These are phyloP conservation scores for Coemansia sp. DNA, from an alignment of 192 early-diverging fungal species.

Conservation along the genomic window DNA sequence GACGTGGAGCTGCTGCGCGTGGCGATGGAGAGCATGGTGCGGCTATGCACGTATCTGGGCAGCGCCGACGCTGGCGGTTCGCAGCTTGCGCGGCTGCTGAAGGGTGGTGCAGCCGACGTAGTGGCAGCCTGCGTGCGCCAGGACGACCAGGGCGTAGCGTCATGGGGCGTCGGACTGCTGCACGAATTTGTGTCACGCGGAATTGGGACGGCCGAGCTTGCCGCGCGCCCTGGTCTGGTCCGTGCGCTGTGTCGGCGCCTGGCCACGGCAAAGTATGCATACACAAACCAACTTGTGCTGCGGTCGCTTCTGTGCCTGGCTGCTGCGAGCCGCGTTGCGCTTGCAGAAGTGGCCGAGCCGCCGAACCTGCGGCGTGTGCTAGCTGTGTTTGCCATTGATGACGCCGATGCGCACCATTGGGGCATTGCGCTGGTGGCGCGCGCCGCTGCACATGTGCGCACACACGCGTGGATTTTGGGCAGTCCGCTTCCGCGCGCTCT, in stretches of 20 bases:
- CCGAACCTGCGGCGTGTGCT: constrained; percentile 40
- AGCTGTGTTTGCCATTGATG: constrained; percentile 20
- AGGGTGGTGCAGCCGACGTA: constrained; percentile 28
- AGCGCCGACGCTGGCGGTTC: not conserved
- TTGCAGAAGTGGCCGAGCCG: constrained; percentile 24
- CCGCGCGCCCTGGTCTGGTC: constrained; percentile 23
- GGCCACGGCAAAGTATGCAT: constrained; percentile 33
- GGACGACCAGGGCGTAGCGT: constrained; percentile 40
- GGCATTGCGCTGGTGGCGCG: constrained; percentile 28
- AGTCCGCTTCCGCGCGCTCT: constrained; percentile 32
- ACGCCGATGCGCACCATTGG: constrained; percentile 41
- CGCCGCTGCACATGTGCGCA: constrained; percentile 13
- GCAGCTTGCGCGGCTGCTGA: constrained; percentile 32
- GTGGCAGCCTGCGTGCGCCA: constrained; percentile 31
- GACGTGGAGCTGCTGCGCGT: constrained; percentile 32
- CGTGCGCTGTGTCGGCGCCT: constrained; percentile 41
- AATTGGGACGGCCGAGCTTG: constrained; percentile 29
- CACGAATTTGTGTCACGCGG: constrained; percentile 49
- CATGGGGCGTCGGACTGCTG: constrained; percentile 50
- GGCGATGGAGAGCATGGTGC: constrained; percentile 39
- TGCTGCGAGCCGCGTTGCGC: constrained; percentile 5
- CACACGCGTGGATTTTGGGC: constrained; percentile 40
- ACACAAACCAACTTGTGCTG: constrained; percentile 51
- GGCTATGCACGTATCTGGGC: constrained; percentile 41
- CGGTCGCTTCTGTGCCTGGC: constrained; percentile 46